Evolutionary conservation across 1,284 basidiomycete genomes (phyloP), one percentile per base, ranked within the genome.

Genomic region (Peniophora sp.): DNA sequence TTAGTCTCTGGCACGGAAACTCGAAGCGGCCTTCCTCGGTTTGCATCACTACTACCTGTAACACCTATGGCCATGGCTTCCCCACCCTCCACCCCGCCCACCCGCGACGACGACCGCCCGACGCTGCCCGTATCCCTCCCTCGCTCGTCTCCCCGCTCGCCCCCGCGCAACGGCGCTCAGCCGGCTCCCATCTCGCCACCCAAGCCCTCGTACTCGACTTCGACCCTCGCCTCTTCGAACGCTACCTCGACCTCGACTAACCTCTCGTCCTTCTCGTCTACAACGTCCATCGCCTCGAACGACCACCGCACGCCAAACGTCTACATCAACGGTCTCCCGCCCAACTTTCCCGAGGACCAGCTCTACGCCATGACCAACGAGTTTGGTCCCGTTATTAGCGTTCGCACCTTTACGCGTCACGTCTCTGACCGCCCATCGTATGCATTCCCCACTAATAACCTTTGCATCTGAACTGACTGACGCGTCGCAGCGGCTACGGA

Each of bases 401-500:
- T 72, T 45, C 61, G 71, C 43, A 72, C 71, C 22, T 73, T 74
- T 59, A 72, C 71, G 45, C 64, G 71, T 19, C 69, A 72, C 53
- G 67, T 68, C 49, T 66, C 65, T 55, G 70, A 71, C 51, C 63
- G 65, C 48, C 71, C 71, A 11, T 70, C 71, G 69, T 72, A 54
- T 47, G 70, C 38, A 17, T 45, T 20, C 34, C 38, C 41, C 22
- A 23, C 27, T 32, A 32, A 6, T 32, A 32, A n/a, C n/a, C 19
- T 46, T 34, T 47, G 39, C 17, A 41, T 45, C 11, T 9, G 16
- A 22, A 12, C 34, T 49, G 34, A 46, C 46, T 27, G 10, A 6
- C 10, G 6, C 25, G 25, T 38, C 32, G 63, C 61, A 88, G 85
- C 47, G 86, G 87, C 5, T 89, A 89, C 61, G 86, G 87, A 3